phyloP scores from a whole-genome alignment of 2,329 filamentous ascomycete genomes.

The Microdochium nivale region DNA sequence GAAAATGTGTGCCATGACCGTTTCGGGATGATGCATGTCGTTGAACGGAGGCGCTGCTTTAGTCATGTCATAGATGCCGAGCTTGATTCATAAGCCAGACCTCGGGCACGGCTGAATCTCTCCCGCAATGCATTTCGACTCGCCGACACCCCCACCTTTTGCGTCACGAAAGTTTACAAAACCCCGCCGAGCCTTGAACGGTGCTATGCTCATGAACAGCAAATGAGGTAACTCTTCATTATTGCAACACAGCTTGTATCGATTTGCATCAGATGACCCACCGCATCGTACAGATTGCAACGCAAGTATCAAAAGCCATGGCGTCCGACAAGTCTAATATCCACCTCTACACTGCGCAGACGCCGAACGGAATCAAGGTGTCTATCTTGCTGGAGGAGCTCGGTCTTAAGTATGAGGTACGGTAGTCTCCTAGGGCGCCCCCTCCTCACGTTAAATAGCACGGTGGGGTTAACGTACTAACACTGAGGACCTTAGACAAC shows the following conservation, averaged over 20 bases:
- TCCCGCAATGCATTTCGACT: too few relatives aligned
- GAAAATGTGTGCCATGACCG: too few relatives aligned
- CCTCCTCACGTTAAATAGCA: neutral
- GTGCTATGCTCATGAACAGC: too few relatives aligned
- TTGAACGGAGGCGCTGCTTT: too few relatives aligned
- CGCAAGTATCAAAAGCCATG: slow-evolving; percentile 10
- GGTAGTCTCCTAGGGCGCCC: neutral
- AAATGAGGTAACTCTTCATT: too few relatives aligned
- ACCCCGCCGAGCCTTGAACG: too few relatives aligned
- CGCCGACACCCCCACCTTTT: too few relatives aligned
- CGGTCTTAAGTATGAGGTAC: slow-evolving; percentile 67
- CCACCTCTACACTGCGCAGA: slow-evolving; percentile 72
- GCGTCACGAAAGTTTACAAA: too few relatives aligned
- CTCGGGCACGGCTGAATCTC: too few relatives aligned
- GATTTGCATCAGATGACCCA: neutral
- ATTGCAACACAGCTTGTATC: neutral
- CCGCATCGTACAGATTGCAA: neutral
- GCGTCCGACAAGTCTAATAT: slow-evolving; percentile 53
- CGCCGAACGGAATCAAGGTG: slow-evolving; percentile 83
- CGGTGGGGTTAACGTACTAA: neutral
- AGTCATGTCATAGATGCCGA: too few relatives aligned
- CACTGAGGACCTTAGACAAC: slow-evolving; percentile 27
- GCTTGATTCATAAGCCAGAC: too few relatives aligned
- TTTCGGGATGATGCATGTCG: too few relatives aligned
- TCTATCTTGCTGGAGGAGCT: slow-evolving; percentile 79